Conservation (phyloP, 148 eudicot genomes). For the Arctostaphylos glauca region DNA sequence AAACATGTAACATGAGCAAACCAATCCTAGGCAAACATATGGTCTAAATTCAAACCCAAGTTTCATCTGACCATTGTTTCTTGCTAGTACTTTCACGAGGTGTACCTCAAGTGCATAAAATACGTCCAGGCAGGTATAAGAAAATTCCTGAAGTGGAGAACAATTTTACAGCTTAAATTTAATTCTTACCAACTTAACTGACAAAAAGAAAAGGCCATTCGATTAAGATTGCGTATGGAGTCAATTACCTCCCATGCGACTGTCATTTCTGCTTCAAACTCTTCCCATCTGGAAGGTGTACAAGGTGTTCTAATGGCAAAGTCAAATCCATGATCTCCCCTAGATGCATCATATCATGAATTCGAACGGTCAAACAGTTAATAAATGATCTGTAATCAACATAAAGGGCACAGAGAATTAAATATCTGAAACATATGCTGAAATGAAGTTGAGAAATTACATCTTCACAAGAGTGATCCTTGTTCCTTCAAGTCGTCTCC, state of each 20-base stretch:
- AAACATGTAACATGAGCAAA: neutral
- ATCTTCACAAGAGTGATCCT: constrained; percentile 76
- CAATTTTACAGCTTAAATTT: neutral
- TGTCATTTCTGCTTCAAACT: constrained; percentile 86
- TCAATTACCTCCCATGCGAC: constrained; percentile 82
- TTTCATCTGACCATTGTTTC: neutral
- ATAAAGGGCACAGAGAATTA: constrained; percentile 5
- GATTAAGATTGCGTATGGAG: constrained; percentile 5
- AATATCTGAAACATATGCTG: constrained; percentile 5
- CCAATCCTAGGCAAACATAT: neutral
- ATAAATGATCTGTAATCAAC: constrained; percentile 3
- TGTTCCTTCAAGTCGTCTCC: constrained; percentile 92
- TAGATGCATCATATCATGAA: constrained; percentile 29
- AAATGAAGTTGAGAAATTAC: constrained; percentile 33
- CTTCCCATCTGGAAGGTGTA: constrained; percentile 91
- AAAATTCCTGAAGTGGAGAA: neutral
- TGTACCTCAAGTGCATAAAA: neutral
- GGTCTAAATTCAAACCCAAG: neutral
- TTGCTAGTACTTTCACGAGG: neutral
- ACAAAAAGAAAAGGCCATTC: neutral
- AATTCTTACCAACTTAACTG: neutral
- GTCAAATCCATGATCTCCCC: constrained; percentile 83
- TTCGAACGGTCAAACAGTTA: constrained; percentile 5
- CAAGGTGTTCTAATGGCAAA: constrained; percentile 92
- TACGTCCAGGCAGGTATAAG: neutral